These are phyloP conservation scores for Penicillium carneum DNA, from an alignment of 2,329 filamentous ascomycete species.

Conservation along the genomic window DNA sequence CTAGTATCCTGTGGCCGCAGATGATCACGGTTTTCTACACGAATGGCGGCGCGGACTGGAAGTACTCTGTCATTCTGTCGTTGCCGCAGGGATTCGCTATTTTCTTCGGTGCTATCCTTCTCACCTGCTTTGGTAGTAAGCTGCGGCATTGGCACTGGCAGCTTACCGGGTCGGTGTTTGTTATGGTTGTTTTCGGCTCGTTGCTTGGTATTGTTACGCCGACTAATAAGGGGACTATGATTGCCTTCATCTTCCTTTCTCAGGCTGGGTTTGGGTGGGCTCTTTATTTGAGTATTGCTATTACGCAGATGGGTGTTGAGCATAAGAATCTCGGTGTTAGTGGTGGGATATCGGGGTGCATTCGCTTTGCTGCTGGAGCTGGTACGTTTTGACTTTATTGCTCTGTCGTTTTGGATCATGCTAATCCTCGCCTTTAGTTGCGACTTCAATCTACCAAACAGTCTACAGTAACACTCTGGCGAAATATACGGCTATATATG, in stretches of 20 bases:
- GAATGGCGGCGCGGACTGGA: conserved; percentile 45
- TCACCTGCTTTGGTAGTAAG: conserved; percentile 53
- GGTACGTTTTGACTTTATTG: conserved; percentile 23
- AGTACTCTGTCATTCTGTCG: conserved; percentile 49
- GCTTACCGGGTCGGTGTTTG: conserved; percentile 51
- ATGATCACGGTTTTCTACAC: conserved; percentile 59
- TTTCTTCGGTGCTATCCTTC: conserved; percentile 52
- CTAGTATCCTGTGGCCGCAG: conserved; percentile 57
- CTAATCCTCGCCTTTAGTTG: conserved; percentile 37
- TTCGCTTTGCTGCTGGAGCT: conserved; percentile 55
- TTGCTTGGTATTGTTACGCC: conserved; percentile 56
- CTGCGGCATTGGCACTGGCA: conserved; percentile 59
- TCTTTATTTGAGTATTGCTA: conserved; percentile 58
- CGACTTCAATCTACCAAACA: conserved; percentile 53
- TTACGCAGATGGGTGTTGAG: conserved; percentile 59
- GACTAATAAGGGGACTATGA: conserved; percentile 55
- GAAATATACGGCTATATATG: conserved; percentile 41
- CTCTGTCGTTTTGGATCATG: neutral
- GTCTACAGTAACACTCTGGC: conserved; percentile 51
- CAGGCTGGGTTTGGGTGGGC: conserved; percentile 58
- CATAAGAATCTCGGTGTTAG: conserved; percentile 58
- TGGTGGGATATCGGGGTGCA: conserved; percentile 55
- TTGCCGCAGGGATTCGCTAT: conserved; percentile 58
- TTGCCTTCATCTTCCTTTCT: conserved; percentile 58
- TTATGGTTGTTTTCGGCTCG: conserved; percentile 59